These are phyloP conservation scores for Aspergillus fructus DNA, from an alignment of 2,329 filamentous ascomycete genomes.

Conservation along the genomic window DNA sequence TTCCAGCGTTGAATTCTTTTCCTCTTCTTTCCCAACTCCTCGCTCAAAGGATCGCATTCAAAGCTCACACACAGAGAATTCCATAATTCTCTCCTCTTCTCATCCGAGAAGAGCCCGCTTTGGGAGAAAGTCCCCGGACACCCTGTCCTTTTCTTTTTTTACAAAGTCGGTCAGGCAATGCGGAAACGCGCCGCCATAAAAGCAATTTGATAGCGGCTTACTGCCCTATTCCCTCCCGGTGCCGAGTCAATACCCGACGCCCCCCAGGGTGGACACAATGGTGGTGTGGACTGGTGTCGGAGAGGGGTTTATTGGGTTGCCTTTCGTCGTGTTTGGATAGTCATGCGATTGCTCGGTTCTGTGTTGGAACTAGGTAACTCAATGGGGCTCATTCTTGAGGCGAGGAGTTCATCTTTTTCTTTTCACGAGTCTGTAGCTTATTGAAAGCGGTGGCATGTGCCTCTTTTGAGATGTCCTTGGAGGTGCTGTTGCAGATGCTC, in stretches of 20 bases:
- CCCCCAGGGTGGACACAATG: conserved; percentile 38
- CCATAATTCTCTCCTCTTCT: conserved; percentile 28
- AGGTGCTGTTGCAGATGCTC: conserved; percentile 53
- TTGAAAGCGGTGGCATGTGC: conserved; percentile 49
- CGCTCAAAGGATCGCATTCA: conserved; percentile 99
- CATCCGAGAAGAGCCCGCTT: conserved; percentile 59
- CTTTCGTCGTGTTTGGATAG: conserved; percentile 93
- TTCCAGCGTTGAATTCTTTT: conserved; percentile 19
- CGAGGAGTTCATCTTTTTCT: conserved; percentile 69
- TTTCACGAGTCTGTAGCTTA: conserved; percentile 54
- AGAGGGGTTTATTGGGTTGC: conserved; percentile 53
- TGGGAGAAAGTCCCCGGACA: conserved; percentile 99
- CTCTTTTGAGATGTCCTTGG: conserved; percentile 28
- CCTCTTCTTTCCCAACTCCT: conserved; percentile 62
- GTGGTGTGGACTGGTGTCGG: conserved; percentile 31
- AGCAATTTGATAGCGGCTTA: conserved; percentile 83
- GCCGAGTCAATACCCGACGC: conserved; percentile 55
- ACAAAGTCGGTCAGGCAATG: conserved; percentile 53
- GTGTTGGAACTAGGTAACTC: conserved; percentile 71
- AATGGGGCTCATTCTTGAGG: conserved; percentile 99
- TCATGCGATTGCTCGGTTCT: conserved; percentile 87
- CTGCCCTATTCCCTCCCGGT: conserved; percentile 51
- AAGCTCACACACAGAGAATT: conserved; percentile 91
- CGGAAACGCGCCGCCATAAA: conserved; percentile 99
- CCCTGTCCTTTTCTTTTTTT: conserved; percentile 46